Evolutionary conservation across 2,329 filamentous ascomycete genomes (phyloP).

Genomic region (Ascosphaera apis): DNA sequence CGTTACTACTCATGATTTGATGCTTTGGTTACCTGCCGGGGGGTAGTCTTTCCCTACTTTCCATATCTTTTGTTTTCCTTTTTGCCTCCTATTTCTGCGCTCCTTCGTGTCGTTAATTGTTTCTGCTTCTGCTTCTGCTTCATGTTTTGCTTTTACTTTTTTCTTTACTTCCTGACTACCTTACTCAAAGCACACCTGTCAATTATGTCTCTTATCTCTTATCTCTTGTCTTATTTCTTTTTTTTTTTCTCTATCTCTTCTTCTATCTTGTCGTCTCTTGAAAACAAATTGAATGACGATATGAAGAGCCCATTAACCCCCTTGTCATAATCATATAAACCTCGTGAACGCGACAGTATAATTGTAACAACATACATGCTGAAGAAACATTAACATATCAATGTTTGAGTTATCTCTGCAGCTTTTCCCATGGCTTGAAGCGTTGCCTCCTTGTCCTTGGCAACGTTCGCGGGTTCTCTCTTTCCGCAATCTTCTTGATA

Average conservation of each 20-base stretch:
- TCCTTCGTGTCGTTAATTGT: constrained; percentile 2
- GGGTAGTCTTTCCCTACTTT: constrained; percentile 7
- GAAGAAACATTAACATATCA: too few species aligned
- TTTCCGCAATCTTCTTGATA: too few species aligned
- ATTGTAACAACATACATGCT: too few species aligned
- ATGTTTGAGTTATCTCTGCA: too few species aligned
- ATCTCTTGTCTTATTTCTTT: background rate
- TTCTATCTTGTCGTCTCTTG: constrained; percentile 1
- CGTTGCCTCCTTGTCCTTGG: too few species aligned
- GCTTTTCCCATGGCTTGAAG: too few species aligned
- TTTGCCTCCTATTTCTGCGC: background rate
- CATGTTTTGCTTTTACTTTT: constrained; percentile 1
- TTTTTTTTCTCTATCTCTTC: background rate
- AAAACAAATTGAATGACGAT: too few species aligned
- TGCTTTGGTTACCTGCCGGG: constrained; percentile 7
- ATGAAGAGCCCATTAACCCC: too few species aligned
- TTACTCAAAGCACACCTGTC: constrained; percentile 1
- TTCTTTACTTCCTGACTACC: constrained; percentile 1
- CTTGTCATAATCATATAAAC: too few species aligned
- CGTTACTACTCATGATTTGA: constrained; percentile 9
- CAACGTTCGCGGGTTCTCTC: too few species aligned
- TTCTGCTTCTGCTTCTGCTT: background rate
- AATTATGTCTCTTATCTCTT: background rate
- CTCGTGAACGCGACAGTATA: too few species aligned
- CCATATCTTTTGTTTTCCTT: constrained; percentile 2